Evolutionary conservation across 2,329 filamentous ascomycete species (phyloP), one percentile per base, ranked within the genome.

Genomic region (Sarocladiaceae sp.): DNA sequence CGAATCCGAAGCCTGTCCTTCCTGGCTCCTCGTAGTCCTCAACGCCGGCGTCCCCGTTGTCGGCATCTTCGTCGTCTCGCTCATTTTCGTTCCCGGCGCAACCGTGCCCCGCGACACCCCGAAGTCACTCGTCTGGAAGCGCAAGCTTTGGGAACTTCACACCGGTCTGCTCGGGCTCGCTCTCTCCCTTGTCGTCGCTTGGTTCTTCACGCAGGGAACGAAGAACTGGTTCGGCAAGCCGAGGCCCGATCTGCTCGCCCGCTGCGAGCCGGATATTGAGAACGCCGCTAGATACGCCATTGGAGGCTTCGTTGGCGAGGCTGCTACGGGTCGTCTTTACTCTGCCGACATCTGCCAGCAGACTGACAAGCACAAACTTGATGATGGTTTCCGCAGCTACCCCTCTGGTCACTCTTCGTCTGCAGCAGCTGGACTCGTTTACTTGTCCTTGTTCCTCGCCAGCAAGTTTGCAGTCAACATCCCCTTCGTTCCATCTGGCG

Each of bases 81-180:
- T 95, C 28, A 57, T 83, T 55, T 75, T 93, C 58, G 83, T 94
- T 1, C 90, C 90, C 1, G 89, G 88, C 3, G 78, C 81, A 5
- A 85, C 84, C 1, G 83, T 86, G 1, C 78, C 81, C 15, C 75
- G 74, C 37, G 76, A 78, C 18, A 84, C 86, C 0, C 83, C 88
- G 2, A 78, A 77, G 57, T 68, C 77, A 3, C 70, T 89, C 51
- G 75, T 92, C 40, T 91, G 89, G 84, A 82, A 81, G 64, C 80
- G 89, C 58, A 96, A 94, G 71, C 67, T 96, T 1, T 97, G 93
- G 91, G 92, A 97, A 67, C 84, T 89, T 66, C 90, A 97, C 64
- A 84, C 83, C 2, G 91, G 89, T 54, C 90, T 87, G 83, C 82
- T 96, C 61, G 92, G 92, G 0, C 77, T 96, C 2, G 88, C 77